Percentiles rank a stretch among this genome's conserved stretches.
phyloP scores from a whole-genome alignment of 441 rosid genomes.

The Adansonia madagascariensis region DNA sequence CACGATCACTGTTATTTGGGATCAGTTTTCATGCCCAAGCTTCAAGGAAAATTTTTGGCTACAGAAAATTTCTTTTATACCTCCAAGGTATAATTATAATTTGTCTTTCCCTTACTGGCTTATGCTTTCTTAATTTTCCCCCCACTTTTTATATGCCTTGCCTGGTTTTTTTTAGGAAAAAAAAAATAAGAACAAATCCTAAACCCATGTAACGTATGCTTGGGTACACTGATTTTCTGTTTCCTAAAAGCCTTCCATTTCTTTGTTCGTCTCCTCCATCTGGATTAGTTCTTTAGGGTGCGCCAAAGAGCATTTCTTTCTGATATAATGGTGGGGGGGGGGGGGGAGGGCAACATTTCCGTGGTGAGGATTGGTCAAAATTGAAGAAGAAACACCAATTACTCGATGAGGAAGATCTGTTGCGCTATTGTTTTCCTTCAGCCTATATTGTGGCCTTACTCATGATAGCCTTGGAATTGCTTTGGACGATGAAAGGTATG shows the following conservation, averaged over 20 bases:
- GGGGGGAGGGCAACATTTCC: constrained; percentile 46
- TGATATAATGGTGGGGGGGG: constrained; percentile 61
- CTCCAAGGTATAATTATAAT: constrained; percentile 57
- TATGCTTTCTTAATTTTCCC: neutral
- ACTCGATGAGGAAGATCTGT: constrained; percentile 65
- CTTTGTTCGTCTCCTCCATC: constrained; percentile 25
- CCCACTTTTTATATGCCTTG: constrained; percentile 18
- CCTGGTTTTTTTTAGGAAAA: neutral
- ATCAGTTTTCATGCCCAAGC: constrained; percentile 74
- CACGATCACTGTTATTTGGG: constrained; percentile 65
- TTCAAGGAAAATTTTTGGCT: constrained; percentile 80
- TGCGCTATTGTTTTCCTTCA: constrained; percentile 88
- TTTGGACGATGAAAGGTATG: constrained; percentile 77
- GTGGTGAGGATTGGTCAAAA: constrained; percentile 84
- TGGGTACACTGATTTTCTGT: constrained; percentile 13
- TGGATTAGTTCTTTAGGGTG: constrained; percentile 75
- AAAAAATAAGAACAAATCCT: neutral
- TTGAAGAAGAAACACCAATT: constrained; percentile 64
- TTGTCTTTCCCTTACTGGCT: neutral
- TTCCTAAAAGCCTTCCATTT: constrained; percentile 22
- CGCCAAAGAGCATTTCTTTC: constrained; percentile 57
- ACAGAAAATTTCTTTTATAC: constrained; percentile 87
- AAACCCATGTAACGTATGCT: neutral
- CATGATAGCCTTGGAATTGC: too few species aligned
- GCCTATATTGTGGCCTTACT: constrained; percentile 91